A percentile compares a stretch with the other conserved stretches of the same genome.
Conservation (phyloP, 1,284 basidiomycete genomes). For the Trametes polyzona region DNA sequence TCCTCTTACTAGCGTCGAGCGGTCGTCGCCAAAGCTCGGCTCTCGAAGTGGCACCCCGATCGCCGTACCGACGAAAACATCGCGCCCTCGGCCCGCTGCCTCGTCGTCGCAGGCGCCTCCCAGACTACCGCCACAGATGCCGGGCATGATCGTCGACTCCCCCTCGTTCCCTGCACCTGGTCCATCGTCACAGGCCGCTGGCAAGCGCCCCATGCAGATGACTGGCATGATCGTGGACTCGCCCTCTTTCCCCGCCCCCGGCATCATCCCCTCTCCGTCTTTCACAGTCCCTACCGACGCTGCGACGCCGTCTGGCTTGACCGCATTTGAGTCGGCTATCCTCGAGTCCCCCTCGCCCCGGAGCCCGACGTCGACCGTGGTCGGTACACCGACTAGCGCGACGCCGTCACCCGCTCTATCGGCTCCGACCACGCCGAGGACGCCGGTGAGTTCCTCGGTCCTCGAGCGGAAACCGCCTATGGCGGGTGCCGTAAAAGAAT, state of each 20-base stretch:
- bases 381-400: constrained; percentile 20
- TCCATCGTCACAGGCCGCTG: not conserved
- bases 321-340: constrained; percentile 19
- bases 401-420: constrained; percentile 27
- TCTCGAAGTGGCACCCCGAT: constrained; percentile 27
- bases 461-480: constrained; percentile 45
- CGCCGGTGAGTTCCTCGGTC: constrained; percentile 16
- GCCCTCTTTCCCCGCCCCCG: constrained; percentile 25
- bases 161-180: constrained; percentile 39
- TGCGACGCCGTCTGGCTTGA: not conserved
- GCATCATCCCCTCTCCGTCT: constrained; percentile 10
- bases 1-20: constrained; percentile 30
- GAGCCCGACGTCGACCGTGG: constrained; percentile 20
- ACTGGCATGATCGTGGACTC: constrained; percentile 24
- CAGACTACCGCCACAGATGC: constrained; percentile 1
- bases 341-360: constrained; percentile 41
- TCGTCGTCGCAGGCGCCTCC: not conserved
- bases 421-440: constrained; percentile 16
- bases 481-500: constrained; percentile 44
- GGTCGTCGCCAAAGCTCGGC: constrained; percentile 39
- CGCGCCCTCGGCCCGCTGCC: constrained; percentile 9
- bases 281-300: not conserved
- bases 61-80: constrained; percentile 18
- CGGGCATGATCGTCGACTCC: constrained; percentile 40
- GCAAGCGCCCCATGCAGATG: constrained; percentile 14